phyloP scores from a whole-genome alignment of 257 asterid genomes.

The Gardenia jasminoides region DNA sequence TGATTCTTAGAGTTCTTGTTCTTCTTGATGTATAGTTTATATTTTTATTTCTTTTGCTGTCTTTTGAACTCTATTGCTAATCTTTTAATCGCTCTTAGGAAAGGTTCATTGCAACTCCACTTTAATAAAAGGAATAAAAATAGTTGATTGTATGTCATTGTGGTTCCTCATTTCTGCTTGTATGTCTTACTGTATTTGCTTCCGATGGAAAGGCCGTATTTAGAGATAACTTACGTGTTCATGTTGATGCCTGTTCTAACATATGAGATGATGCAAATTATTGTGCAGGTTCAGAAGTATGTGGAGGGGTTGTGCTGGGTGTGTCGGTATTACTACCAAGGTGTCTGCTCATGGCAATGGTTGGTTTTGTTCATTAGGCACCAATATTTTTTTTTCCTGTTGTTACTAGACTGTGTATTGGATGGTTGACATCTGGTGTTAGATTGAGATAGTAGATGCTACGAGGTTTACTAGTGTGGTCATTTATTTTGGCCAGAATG shows the following conservation, averaged over 20 bases:
- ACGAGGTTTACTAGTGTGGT: background rate
- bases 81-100: background rate
- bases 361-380: slow-evolving; percentile 33
- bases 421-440: background rate
- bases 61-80: background rate
- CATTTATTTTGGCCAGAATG: background rate
- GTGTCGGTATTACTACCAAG: slow-evolving; percentile 96
- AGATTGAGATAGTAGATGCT: background rate
- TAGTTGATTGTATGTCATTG: background rate
- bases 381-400: background rate
- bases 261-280: slow-evolving; percentile 18
- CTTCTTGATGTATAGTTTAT: background rate
- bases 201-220: too few relatives aligned
- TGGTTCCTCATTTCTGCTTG: background rate
- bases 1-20: background rate
- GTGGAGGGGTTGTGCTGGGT: slow-evolving; percentile 98
- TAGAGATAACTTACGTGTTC: background rate
- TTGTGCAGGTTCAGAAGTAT: slow-evolving; percentile 75
- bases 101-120: background rate
- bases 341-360: slow-evolving; percentile 99
- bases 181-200: background rate
- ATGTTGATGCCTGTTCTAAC: background rate
- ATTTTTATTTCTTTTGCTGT: background rate
- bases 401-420: background rate
- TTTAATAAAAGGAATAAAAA: background rate